These are phyloP conservation scores for Arctium minus DNA, from an alignment of 129 eudicot genomes.

Conservation along the genomic window DNA sequence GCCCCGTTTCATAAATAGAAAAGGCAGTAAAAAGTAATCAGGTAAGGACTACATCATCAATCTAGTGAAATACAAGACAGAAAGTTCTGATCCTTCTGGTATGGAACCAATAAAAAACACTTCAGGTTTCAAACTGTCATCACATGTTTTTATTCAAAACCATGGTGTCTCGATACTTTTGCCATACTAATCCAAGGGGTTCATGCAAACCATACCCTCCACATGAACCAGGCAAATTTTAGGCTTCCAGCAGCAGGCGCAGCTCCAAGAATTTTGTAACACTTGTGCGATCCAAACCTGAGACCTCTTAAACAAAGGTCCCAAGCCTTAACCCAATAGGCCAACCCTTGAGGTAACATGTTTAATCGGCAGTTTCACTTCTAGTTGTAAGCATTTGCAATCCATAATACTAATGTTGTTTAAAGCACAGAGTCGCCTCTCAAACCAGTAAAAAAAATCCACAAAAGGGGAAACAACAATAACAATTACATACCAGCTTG, in stretches of 20 bases:
- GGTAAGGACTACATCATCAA: not conserved
- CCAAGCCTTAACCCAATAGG: no score
- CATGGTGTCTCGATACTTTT: not conserved
- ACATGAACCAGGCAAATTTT: not conserved
- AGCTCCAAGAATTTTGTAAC: no score
- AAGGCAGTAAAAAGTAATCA: not conserved
- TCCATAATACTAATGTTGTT: not conserved
- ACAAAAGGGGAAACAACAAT: not conserved
- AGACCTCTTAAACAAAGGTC: not conserved
- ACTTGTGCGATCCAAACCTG: not conserved
- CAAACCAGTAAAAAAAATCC: not conserved
- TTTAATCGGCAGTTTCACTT: not conserved
- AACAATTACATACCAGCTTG: conserved; percentile 67
- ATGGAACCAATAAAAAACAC: not conserved
- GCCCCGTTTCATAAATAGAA: not conserved
- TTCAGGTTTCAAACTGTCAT: not conserved
- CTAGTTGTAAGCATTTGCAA: not conserved
- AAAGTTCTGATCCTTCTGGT: not conserved
- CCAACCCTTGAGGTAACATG: no score
- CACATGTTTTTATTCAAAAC: no score
- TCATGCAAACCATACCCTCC: not conserved
- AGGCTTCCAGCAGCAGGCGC: no score
- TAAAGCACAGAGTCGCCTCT: not conserved
- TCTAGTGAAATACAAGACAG: not conserved
- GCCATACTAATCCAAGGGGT: not conserved